These are phyloP conservation scores for Tetrahymena elliotti DNA, from an alignment of 73 alveolate species.

Conservation along the genomic window DNA sequence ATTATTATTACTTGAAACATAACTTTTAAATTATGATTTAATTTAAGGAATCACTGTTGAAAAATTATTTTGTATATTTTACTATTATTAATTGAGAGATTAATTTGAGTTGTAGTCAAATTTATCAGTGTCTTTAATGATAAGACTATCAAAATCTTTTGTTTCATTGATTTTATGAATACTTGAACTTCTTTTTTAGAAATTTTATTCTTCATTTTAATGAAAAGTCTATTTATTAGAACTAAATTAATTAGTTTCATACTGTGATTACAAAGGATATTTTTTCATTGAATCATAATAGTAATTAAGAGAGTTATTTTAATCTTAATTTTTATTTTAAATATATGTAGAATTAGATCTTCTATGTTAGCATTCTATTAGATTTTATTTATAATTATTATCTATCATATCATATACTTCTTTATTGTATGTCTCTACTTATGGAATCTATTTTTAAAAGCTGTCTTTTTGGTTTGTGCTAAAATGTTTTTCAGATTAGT, in stretches of 20 bases:
- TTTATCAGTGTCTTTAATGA: background rate
- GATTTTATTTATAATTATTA: background rate
- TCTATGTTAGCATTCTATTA: background rate
- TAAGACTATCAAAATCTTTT: background rate
- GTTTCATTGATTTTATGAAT: background rate
- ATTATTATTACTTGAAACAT: background rate
- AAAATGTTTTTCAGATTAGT: background rate
- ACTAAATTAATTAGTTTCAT: background rate
- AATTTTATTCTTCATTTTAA: background rate
- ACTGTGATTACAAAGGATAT: background rate
- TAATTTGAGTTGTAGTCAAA: background rate
- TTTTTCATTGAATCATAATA: background rate
- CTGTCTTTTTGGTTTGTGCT: background rate
- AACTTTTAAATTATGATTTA: background rate
- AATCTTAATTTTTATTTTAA: background rate
- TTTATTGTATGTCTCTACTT: background rate
- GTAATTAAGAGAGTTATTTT: background rate
- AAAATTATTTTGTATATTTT: background rate
- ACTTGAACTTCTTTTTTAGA: background rate
- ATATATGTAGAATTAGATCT: background rate
- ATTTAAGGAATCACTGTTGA: background rate
- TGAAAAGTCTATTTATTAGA: background rate
- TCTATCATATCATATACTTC: background rate
- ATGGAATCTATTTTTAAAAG: background rate
- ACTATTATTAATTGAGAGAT: background rate